These are phyloP conservation scores for Austroboletus eburneus DNA, from an alignment of 768 basidiomycete genomes.

Conservation along the genomic window DNA sequence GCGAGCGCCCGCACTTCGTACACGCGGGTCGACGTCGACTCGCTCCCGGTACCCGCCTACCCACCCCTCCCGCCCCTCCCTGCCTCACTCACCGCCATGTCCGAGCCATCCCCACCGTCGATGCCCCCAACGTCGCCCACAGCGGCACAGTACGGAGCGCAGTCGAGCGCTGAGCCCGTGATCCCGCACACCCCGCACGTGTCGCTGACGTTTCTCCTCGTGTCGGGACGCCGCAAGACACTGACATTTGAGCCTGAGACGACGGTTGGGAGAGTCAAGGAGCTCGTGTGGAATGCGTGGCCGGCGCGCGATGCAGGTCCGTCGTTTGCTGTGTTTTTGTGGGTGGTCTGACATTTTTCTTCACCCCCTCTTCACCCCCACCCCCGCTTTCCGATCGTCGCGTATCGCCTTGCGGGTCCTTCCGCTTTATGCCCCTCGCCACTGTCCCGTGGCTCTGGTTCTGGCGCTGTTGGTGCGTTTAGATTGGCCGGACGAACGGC, in stretches of 20 bases:
- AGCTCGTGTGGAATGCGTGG: slow-evolving; percentile 83
- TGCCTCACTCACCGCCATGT: slow-evolving; percentile 1
- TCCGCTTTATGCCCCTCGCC: too few species aligned
- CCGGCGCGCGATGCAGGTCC: slow-evolving; percentile 49
- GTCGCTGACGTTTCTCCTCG: slow-evolving; percentile 65
- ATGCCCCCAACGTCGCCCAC: neutral
- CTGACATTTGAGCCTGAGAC: slow-evolving; percentile 76
- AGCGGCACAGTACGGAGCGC: too few species aligned
- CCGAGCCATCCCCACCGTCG: too few species aligned
- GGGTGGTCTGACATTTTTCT: too few species aligned
- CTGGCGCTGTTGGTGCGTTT: too few species aligned
- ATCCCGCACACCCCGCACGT: slow-evolving; percentile 63
- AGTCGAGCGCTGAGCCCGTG: neutral
- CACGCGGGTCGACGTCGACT: slow-evolving; percentile 45
- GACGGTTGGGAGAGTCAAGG: slow-evolving; percentile 74
- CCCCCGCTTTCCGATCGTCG: too few species aligned
- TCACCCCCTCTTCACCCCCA: too few species aligned
- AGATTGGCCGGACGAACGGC: slow-evolving; percentile 80
- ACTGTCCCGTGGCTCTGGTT: neutral
- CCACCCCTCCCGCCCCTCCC: slow-evolving; percentile 24
- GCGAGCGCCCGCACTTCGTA: slow-evolving; percentile 51
- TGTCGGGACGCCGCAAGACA: slow-evolving; percentile 62
- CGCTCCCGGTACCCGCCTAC: slow-evolving; percentile 14
- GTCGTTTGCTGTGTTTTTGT: slow-evolving; percentile 7
- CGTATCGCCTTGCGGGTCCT: too few species aligned